Evolutionary conservation across 352 stramenopile species (phyloP), one percentile per base, ranked within the genome.

Genomic region (Pythium phragmiticola): DNA sequence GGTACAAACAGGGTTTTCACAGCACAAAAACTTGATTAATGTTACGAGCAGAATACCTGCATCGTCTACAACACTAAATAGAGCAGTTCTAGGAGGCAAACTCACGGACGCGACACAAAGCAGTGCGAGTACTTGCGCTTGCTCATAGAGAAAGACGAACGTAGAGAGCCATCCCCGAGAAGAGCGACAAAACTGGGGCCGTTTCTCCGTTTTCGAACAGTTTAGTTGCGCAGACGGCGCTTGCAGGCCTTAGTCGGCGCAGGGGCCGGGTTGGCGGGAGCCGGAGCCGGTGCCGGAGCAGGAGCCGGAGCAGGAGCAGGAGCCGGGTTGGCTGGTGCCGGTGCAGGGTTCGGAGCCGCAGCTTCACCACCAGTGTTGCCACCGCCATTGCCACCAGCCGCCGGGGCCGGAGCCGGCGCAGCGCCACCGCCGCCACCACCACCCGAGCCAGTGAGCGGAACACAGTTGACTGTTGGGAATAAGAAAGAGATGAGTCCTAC

Each of bases 1-100:
- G 4, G 26, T 30, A 30, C 26, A 30, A 30, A 30, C 2, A 30
- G 26, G 26, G 26, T 30, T 30, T 30, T 30, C 0, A 30, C 26
- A 30, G 3, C 26, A 30, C 26, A 30, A 5, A 30, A 30, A 30
- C 26, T 30, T 30, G 26, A 30, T 30, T 30, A 30, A 43, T 13
- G 14, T 5, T 30, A 3, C 26, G 26, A 30, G 26, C 4, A 30
- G 26, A 30, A 30, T 30, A 30, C 26, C 21, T 21, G 21, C 47
- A 53, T 53, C 36, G 39, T 60, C 51, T 55, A 60, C 23, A 39
- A 17, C 53, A 60, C 53, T 60, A 60, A 60, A 60, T 60, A 60
- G 39, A 60, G 39, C 52, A 45, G 49, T 11, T 26, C 14, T 19
- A 6, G 23, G 4, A 21, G 51, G 47, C 23, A 53, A 33, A 23